A percentile compares a stretch with the other conserved stretches of the same genome.
These are phyloP conservation scores for Cystobasidium sp. DNA, from an alignment of 1,284 basidiomycete genomes.

Conservation along the genomic window DNA sequence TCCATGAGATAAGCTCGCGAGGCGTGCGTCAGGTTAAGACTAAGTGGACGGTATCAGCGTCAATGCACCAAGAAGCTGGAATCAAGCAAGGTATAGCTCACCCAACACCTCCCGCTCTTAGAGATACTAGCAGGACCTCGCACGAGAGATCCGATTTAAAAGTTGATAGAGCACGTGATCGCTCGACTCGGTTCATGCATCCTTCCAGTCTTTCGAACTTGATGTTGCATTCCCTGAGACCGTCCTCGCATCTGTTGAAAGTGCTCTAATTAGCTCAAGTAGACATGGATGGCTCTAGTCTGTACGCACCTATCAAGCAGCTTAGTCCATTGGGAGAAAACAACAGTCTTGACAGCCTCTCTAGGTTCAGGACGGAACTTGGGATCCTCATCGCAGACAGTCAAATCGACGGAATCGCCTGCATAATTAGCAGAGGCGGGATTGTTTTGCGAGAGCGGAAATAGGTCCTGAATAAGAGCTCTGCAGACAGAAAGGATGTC, in stretches of 20 bases:
- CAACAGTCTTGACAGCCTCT: constrained; percentile 77
- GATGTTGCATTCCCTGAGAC: constrained; percentile 73
- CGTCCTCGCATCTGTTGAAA: constrained; percentile 70
- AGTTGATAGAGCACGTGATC: constrained; percentile 72
- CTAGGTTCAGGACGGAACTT: constrained; percentile 60
- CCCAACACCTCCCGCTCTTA: constrained; percentile 94
- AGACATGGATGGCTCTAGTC: background rate
- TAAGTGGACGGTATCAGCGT: constrained; percentile 23
- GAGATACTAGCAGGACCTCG: constrained; percentile 84
- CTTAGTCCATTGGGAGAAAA: constrained; percentile 95
- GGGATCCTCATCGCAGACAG: constrained; percentile 67
- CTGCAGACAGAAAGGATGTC: background rate
- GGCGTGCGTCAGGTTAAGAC: constrained; percentile 54
- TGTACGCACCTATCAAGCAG: constrained; percentile 77
- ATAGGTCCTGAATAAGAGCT: constrained; percentile 52
- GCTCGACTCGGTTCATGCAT: constrained; percentile 83
- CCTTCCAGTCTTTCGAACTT: constrained; percentile 88
- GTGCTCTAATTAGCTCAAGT: background rate
- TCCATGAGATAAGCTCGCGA: constrained; percentile 61
- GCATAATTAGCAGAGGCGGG: constrained; percentile 52
- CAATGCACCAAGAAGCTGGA: background rate
- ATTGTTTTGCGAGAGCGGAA: constrained; percentile 54
- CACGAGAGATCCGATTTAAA: constrained; percentile 78
- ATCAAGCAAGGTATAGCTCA: constrained; percentile 20
- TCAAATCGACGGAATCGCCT: constrained; percentile 65